These are phyloP conservation scores for Tricholoma terreum DNA, from an alignment of 768 basidiomycete species.

Conservation along the genomic window DNA sequence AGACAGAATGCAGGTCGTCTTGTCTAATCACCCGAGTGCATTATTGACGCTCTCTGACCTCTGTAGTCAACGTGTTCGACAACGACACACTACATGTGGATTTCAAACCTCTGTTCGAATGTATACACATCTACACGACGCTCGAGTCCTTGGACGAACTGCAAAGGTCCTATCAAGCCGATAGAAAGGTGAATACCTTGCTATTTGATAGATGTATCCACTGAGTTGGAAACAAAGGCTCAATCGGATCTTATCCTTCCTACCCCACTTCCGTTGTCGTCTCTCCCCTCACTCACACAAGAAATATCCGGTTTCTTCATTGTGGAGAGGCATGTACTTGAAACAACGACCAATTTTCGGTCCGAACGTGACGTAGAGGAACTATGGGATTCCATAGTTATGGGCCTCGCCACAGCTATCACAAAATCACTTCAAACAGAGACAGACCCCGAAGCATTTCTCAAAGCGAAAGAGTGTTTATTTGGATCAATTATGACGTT, in stretches of 20 bases:
- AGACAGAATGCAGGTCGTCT: constrained; percentile 80
- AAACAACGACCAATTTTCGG: constrained; percentile 87
- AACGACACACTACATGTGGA: constrained; percentile 87
- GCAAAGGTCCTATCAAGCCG: constrained; percentile 92
- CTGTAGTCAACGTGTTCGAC: constrained; percentile 85
- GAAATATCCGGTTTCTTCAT: constrained; percentile 98
- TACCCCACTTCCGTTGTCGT: constrained; percentile 57
- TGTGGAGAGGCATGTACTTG: constrained; percentile 88
- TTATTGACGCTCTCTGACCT: constrained; percentile 9
- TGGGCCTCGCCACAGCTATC: constrained; percentile 69
- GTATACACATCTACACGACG: constrained; percentile 93
- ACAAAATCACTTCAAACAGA: constrained; percentile 70
- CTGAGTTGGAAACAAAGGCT: constrained; percentile 48
- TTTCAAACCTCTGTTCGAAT: constrained; percentile 93
- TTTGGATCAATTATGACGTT: constrained; percentile 88
- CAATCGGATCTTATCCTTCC: constrained; percentile 97
- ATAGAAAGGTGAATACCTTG: constrained; percentile 67
- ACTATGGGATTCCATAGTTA: constrained; percentile 86
- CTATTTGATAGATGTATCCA: not conserved
- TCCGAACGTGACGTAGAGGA: constrained; percentile 90
- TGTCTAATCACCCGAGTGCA: not conserved
- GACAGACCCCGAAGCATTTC: constrained; percentile 75
- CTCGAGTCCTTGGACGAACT: constrained; percentile 89
- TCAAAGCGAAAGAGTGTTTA: constrained; percentile 80
- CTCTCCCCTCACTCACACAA: constrained; percentile 77